Evolutionary conservation across 441 rosid genomes (phyloP).

Genomic region (Euphorbia schlechtendalii): DNA sequence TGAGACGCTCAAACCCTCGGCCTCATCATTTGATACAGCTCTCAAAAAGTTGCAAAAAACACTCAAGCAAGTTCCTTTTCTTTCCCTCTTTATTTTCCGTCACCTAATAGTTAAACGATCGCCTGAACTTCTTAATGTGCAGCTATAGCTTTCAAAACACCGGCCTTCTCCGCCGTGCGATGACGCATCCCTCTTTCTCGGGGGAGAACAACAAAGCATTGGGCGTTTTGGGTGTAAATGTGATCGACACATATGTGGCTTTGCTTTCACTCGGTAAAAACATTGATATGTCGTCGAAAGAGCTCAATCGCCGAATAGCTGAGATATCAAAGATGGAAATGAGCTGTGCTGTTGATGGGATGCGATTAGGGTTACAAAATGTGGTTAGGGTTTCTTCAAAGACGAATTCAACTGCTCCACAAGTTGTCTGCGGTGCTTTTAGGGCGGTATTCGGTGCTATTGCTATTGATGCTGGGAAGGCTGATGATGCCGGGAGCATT

Average conservation of each 20-base stretch:
- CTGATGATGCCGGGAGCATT: conserved; percentile 41
- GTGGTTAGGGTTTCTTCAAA: conserved; percentile 54
- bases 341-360: conserved; percentile 57
- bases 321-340: conserved; percentile 45
- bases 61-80: neutral
- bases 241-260: conserved; percentile 26
- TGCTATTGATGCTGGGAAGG: conserved; percentile 41
- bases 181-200: neutral
- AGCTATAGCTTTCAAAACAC: conserved; percentile 1
- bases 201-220: neutral
- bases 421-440: conserved; percentile 49
- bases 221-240: neutral
- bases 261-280: conserved; percentile 30
- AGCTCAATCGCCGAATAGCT: conserved; percentile 29
- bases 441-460: conserved; percentile 69
- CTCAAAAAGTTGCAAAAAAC: neutral
- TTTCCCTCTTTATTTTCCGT: neutral
- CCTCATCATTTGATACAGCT: neutral
- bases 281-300: conserved; percentile 50
- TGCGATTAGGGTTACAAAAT: conserved; percentile 44
- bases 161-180: conserved; percentile 1
- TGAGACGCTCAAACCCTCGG: no score
- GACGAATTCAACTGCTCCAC: conserved; percentile 41
- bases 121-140: neutral
- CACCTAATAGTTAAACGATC: neutral